Evolutionary conservation across 805 yeast species (phyloP).

Genomic region (Cyberlindnera euphorbiiphila): DNA sequence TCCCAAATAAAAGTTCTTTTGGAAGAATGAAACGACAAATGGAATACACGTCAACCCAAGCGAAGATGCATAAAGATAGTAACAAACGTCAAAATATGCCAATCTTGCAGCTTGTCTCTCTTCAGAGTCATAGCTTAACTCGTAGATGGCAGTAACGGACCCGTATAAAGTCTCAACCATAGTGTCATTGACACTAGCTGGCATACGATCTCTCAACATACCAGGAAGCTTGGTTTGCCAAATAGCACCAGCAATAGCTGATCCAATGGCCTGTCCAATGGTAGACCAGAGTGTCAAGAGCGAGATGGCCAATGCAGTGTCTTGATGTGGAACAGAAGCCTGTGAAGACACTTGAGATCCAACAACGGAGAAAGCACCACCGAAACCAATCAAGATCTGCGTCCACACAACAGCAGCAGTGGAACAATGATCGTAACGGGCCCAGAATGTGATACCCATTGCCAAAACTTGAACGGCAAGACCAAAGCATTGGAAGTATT

Average conservation of each 20-base stretch:
- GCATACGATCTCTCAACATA: constrained; percentile 30
- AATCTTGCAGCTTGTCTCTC: constrained; percentile 32
- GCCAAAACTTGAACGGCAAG: constrained; percentile 33
- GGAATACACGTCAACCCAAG: constrained; percentile 30
- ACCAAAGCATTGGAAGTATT: constrained; percentile 34
- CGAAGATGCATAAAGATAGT: constrained; percentile 29
- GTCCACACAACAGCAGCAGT: constrained; percentile 30
- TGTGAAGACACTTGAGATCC: constrained; percentile 36
- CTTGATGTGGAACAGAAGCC: constrained; percentile 41
- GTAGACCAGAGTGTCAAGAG: constrained; percentile 32
- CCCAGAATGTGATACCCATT: constrained; percentile 30
- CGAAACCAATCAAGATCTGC: constrained; percentile 37
- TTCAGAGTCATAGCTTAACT: constrained; percentile 26
- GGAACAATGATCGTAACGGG: constrained; percentile 23
- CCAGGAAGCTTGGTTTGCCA: constrained; percentile 33
- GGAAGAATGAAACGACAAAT: constrained; percentile 31
- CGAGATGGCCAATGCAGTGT: constrained; percentile 38
- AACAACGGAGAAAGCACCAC: constrained; percentile 37
- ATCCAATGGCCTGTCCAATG: constrained; percentile 38
- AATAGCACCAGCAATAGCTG: constrained; percentile 38
- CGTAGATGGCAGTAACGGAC: constrained; percentile 24
- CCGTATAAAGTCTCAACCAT: constrained; percentile 25
- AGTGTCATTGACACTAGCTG: constrained; percentile 22
- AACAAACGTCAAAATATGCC: constrained; percentile 32
- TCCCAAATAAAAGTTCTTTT: constrained; percentile 35